phyloP scores from a whole-genome alignment of 306 rosid species.

The Casuarina cunninghamiana region DNA sequence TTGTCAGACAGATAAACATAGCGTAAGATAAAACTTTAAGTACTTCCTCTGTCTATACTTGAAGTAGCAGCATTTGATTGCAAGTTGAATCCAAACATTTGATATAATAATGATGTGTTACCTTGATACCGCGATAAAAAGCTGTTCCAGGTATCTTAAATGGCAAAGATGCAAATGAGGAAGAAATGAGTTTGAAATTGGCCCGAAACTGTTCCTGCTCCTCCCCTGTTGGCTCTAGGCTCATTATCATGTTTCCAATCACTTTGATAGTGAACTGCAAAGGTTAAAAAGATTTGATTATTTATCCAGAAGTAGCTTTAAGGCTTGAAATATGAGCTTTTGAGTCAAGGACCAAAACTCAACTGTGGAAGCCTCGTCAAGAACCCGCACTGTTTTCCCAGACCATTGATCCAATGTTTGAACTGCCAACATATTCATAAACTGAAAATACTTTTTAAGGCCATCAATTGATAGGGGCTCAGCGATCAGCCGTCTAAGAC shows the following conservation, averaged over 20 bases:
- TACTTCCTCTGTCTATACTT: background rate
- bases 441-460: slow-evolving; percentile 68
- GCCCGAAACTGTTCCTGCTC: slow-evolving; percentile 78
- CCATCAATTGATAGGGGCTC: slow-evolving; percentile 83
- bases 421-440: slow-evolving; percentile 64
- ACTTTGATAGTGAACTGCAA: slow-evolving; percentile 83
- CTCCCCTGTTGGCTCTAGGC: slow-evolving; percentile 79
- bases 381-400: slow-evolving; percentile 56
- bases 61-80: background rate
- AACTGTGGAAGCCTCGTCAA: slow-evolving; percentile 87
- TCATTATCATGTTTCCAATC: slow-evolving; percentile 90
- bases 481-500: slow-evolving; percentile 69
- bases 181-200: slow-evolving; percentile 77
- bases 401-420: slow-evolving; percentile 63
- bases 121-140: slow-evolving; percentile 75
- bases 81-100: background rate
- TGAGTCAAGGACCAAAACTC: slow-evolving; percentile 29
- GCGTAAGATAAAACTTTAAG: background rate
- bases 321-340: background rate
- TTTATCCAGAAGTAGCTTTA: background rate
- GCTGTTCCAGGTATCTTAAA: slow-evolving; percentile 82
- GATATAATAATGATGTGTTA: slow-evolving; percentile 21
- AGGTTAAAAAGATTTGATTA: slow-evolving; percentile 15
- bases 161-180: slow-evolving; percentile 84
- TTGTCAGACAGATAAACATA: slow-evolving; percentile 19